These are phyloP conservation scores for Aspergillus pseudoviridinutans DNA, from an alignment of 2,329 filamentous ascomycete species.

Conservation along the genomic window DNA sequence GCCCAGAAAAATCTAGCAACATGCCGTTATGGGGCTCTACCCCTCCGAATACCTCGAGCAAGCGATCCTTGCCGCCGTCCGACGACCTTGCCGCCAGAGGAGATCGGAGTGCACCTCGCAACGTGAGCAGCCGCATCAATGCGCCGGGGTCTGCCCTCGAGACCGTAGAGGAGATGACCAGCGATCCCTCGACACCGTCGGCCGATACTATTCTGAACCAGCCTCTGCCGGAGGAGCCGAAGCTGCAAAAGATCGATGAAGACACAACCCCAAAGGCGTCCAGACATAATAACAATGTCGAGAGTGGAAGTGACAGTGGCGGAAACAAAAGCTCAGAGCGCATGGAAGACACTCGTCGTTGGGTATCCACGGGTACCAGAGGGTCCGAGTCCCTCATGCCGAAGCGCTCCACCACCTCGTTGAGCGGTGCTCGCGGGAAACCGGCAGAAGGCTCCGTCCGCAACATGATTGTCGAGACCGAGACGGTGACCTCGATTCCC, in stretches of 20 bases:
- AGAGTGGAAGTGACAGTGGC: slow-evolving; percentile 58
- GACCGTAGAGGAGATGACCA: slow-evolving; percentile 81
- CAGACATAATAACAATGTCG: slow-evolving; percentile 47
- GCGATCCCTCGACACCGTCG: slow-evolving; percentile 67
- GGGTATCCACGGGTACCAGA: slow-evolving; percentile 37
- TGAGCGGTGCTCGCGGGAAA: slow-evolving; percentile 60
- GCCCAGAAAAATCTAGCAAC: slow-evolving; percentile 59
- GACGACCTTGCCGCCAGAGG: slow-evolving; percentile 29
- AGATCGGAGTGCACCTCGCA: slow-evolving; percentile 42
- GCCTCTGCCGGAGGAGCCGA: slow-evolving; percentile 34
- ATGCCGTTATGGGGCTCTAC: slow-evolving; percentile 34
- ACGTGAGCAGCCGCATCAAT: slow-evolving; percentile 56
- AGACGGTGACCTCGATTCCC: slow-evolving; percentile 87
- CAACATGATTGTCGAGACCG: slow-evolving; percentile 97
- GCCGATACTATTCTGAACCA: slow-evolving; percentile 39
- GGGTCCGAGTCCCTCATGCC: slow-evolving; percentile 53
- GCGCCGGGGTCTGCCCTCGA: slow-evolving; percentile 65
- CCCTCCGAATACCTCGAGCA: slow-evolving; percentile 36
- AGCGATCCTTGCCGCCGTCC: slow-evolving; percentile 23
- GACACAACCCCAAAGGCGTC: slow-evolving; percentile 37
- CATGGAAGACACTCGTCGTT: slow-evolving; percentile 35
- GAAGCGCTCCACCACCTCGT: slow-evolving; percentile 66
- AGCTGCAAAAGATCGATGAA: slow-evolving; percentile 34
- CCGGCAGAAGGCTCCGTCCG: slow-evolving; percentile 69
- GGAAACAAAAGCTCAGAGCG: slow-evolving; percentile 34